phyloP scores from a whole-genome alignment of 345 rosid species.

The Populus deltoides region DNA sequence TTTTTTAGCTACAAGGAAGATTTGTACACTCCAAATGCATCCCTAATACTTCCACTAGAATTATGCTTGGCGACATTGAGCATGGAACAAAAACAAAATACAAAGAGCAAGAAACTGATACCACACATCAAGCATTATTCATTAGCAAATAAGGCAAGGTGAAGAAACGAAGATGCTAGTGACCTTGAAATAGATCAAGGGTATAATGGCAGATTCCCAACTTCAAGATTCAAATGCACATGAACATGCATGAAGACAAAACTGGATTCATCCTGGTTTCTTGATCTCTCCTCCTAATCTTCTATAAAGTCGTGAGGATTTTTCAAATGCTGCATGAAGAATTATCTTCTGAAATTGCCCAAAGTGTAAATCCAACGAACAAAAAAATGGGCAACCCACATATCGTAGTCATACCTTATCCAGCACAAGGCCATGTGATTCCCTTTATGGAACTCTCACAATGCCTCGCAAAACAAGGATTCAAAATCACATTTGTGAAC shows the following conservation, averaged over 20 bases:
- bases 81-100: too few species aligned
- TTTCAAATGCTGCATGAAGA: background rate
- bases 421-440: conserved; percentile 26
- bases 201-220: background rate
- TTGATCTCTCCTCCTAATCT: background rate
- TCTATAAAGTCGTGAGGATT: background rate
- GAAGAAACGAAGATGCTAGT: too few species aligned
- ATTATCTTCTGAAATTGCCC: too few species aligned
- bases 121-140: too few species aligned
- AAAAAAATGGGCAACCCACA: background rate
- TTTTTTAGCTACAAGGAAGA: too few species aligned
- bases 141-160: too few species aligned
- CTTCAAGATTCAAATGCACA: background rate
- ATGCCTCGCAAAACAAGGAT: conserved; percentile 5
- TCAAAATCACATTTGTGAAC: conserved; percentile 19
- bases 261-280: background rate
- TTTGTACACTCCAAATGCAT: too few species aligned
- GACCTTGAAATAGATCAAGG: too few species aligned
- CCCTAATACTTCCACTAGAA: too few species aligned
- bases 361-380: background rate
- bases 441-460: conserved; percentile 14
- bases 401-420: conserved; percentile 17
- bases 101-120: too few species aligned
- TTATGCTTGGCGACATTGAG: too few species aligned
- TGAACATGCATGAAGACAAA: background rate